A percentile compares a stretch with the other conserved stretches of the same genome.
These are phyloP conservation scores for Kluyveromyces wickerhamii DNA, from an alignment of 805 yeast species.

Conservation along the genomic window DNA sequence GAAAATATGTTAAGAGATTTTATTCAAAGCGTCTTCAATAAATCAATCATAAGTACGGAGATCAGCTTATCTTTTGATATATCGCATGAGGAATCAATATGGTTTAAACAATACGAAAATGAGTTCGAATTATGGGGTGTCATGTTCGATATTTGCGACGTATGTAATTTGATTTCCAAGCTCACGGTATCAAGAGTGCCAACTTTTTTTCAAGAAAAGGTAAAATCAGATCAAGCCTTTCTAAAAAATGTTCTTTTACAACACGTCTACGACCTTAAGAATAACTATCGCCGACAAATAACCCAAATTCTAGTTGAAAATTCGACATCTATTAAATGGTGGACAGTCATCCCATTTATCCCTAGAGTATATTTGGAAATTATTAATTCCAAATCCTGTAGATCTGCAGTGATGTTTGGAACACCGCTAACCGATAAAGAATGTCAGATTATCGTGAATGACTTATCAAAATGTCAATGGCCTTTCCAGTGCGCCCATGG, in stretches of 20 bases:
- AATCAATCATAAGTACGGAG: constrained; percentile 12
- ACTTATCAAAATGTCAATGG: constrained; percentile 40
- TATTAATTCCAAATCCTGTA: constrained; percentile 56
- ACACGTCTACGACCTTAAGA: constrained; percentile 37
- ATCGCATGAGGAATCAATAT: constrained; percentile 23
- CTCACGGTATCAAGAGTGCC: constrained; percentile 40
- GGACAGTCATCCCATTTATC: constrained; percentile 32
- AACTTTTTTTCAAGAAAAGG: constrained; percentile 29
- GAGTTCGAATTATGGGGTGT: constrained; percentile 42
- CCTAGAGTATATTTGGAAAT: constrained; percentile 46
- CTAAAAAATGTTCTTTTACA: constrained; percentile 36
- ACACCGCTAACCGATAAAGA: constrained; percentile 36
- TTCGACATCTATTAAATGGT: constrained; percentile 27
- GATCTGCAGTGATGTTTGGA: constrained; percentile 68
- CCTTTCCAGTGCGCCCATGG: constrained; percentile 89
- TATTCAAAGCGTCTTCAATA: constrained; percentile 24
- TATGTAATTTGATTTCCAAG: neutral
- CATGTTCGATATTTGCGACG: constrained; percentile 11
- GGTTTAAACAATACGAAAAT: constrained; percentile 23
- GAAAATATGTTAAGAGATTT: constrained; percentile 42
- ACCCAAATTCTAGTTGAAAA: neutral
- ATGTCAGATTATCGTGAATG: constrained; percentile 37
- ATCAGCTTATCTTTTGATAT: constrained; percentile 7
- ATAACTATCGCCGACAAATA: neutral
- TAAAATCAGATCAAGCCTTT: constrained; percentile 22